These are phyloP conservation scores for Ensete ventricosum DNA, from an alignment of 176 grass and related monocot species.

Conservation along the genomic window DNA sequence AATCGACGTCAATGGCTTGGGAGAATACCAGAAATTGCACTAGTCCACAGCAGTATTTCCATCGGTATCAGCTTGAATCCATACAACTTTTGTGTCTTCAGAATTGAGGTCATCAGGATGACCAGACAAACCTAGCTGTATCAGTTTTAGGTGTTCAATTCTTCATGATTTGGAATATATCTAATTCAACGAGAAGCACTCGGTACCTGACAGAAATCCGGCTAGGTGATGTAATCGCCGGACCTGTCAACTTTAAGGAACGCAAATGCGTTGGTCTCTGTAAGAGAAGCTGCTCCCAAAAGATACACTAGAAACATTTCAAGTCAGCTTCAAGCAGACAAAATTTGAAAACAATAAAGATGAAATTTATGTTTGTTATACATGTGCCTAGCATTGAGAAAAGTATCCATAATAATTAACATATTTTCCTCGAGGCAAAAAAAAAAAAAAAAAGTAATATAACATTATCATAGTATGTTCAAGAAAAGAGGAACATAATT, in stretches of 20 bases:
- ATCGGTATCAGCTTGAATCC: slow-evolving; percentile 52
- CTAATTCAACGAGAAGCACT: background rate
- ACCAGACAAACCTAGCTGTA: slow-evolving; percentile 51
- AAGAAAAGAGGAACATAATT: no score
- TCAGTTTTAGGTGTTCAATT: background rate
- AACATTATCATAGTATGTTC: no score
- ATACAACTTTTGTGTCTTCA: slow-evolving; percentile 60
- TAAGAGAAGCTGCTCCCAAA: slow-evolving; percentile 49
- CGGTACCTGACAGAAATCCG: slow-evolving; percentile 56
- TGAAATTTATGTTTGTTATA: no score
- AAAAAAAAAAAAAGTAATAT: no score
- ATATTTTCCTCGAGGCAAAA: no score
- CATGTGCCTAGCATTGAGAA: no score
- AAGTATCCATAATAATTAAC: no score
- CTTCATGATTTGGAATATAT: background rate
- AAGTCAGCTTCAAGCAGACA: background rate
- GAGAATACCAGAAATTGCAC: slow-evolving; percentile 65
- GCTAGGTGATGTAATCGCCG: slow-evolving; percentile 63
- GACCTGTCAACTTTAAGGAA: slow-evolving; percentile 64
- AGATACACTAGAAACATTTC: slow-evolving; percentile 33
- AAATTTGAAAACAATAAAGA: no score
- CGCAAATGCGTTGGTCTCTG: slow-evolving; percentile 76
- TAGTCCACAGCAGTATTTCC: slow-evolving; percentile 55
- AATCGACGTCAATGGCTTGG: background rate
- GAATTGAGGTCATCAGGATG: slow-evolving; percentile 52